Evolutionary conservation across 306 rosid genomes (phyloP).

Genomic region (Benincasa hispida): DNA sequence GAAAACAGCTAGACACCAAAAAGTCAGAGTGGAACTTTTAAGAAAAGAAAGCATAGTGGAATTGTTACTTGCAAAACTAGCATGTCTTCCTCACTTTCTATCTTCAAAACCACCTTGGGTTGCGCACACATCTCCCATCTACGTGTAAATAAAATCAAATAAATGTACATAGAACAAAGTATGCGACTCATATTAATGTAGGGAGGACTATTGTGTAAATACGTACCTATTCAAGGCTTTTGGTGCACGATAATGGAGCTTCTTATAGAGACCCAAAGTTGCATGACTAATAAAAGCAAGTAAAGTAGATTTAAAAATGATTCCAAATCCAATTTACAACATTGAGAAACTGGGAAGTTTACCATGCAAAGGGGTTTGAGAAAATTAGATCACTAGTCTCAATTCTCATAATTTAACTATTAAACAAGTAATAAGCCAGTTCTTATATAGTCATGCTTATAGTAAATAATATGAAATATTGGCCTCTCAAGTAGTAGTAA

Average conservation of each 20-base stretch:
- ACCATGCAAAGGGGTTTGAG: not conserved
- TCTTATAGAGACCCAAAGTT: slow-evolving; percentile 82
- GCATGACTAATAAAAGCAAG: slow-evolving; percentile 51
- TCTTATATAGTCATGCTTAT: not conserved
- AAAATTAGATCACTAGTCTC: not conserved
- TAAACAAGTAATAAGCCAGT: not conserved
- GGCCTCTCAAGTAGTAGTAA: not conserved
- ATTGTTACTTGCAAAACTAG: slow-evolving; percentile 63
- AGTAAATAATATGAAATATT: not conserved
- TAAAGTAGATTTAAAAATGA: not conserved
- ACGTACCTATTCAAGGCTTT: slow-evolving; percentile 66
- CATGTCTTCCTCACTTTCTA: slow-evolving; percentile 89
- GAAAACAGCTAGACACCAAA: not conserved
- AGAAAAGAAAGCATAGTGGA: not conserved
- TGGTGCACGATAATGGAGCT: slow-evolving; percentile 72
- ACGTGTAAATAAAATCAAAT: slow-evolving; percentile 13
- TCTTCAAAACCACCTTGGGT: slow-evolving; percentile 91
- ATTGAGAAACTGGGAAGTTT: not conserved
- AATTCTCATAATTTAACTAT: not conserved
- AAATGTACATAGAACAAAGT: not conserved
- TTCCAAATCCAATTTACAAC: not conserved
- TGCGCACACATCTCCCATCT: slow-evolving; percentile 99
- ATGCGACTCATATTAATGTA: not conserved
- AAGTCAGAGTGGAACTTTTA: not conserved
- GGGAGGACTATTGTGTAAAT: not conserved